Percentiles rank a stretch among this genome's conserved stretches.
These are phyloP conservation scores for Fusarium euwallaceae DNA, from an alignment of 2,329 filamentous ascomycete genomes.

Conservation along the genomic window DNA sequence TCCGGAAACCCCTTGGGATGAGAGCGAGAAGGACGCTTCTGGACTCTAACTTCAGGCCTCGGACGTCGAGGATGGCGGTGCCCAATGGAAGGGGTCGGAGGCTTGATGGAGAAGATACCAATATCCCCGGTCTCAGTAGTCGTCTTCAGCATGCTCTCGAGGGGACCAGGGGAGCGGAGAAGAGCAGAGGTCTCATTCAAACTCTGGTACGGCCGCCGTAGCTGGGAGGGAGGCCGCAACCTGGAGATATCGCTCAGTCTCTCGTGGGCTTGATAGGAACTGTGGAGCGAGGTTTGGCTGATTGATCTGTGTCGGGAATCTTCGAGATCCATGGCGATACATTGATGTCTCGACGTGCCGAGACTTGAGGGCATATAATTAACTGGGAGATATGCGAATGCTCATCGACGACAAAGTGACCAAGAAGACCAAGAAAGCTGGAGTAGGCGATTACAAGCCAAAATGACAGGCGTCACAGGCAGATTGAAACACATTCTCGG, in stretches of 20 bases:
- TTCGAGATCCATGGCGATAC: slow-evolving; percentile 47
- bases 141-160: slow-evolving; percentile 76
- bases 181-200: slow-evolving; percentile 59
- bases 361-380: slow-evolving; percentile 28
- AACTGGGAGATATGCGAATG: slow-evolving; percentile 37
- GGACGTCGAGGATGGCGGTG: slow-evolving; percentile 48
- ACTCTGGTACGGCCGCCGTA: slow-evolving; percentile 58
- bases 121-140: slow-evolving; percentile 77
- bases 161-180: slow-evolving; percentile 63
- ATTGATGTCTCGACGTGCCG: slow-evolving; percentile 18
- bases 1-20: slow-evolving; percentile 51
- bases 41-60: slow-evolving; percentile 49
- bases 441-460: slow-evolving; percentile 35
- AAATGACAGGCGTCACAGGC: slow-evolving; percentile 36
- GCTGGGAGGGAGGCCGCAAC: slow-evolving; percentile 40
- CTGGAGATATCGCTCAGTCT: slow-evolving; percentile 32
- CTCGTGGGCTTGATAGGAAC: slow-evolving; percentile 48
- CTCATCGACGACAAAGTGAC: slow-evolving; percentile 33
- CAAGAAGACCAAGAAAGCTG: slow-evolving; percentile 42
- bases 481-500: slow-evolving; percentile 30
- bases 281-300: slow-evolving; percentile 57
- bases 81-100: slow-evolving; percentile 47
- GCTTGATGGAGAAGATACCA: slow-evolving; percentile 68
- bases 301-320: slow-evolving; percentile 50
- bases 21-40: slow-evolving; percentile 44